Percentiles rank a stretch among this genome's conserved stretches.
phyloP scores from a whole-genome alignment of 768 basidiomycete genomes.

The Lyophyllum atratum region DNA sequence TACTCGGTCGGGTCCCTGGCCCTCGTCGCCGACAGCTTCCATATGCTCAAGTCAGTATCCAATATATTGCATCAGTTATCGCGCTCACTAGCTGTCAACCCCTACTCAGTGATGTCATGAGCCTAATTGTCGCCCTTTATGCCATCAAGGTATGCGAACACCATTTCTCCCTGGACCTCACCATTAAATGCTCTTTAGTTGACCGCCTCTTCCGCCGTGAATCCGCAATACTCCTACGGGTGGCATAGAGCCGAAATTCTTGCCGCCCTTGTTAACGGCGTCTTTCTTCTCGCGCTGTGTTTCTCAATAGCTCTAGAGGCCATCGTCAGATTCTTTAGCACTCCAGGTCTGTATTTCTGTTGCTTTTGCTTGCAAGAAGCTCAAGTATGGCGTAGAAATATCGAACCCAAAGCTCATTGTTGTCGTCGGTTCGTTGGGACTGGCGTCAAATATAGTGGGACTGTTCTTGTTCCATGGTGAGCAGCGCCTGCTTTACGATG shows the following conservation, averaged over 20 bases:
- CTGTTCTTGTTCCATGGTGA: slow-evolving; percentile 93
- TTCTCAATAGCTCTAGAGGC: slow-evolving; percentile 96
- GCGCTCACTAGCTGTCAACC: slow-evolving; percentile 8
- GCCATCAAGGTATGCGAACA: slow-evolving; percentile 70
- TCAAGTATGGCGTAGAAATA: slow-evolving; percentile 59
- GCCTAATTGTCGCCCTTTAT: slow-evolving; percentile 91
- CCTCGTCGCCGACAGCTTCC: slow-evolving; percentile 95
- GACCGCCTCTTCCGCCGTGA: slow-evolving; percentile 54
- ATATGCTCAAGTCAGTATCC: slow-evolving; percentile 90
- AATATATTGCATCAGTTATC: background rate
- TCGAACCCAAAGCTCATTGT: slow-evolving; percentile 87
- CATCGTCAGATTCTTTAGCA: slow-evolving; percentile 83
- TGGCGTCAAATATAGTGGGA: slow-evolving; percentile 91
- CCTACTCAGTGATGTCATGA: slow-evolving; percentile 86
- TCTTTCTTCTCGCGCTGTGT: slow-evolving; percentile 95
- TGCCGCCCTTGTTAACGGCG: slow-evolving; percentile 93
- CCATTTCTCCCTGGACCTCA: slow-evolving; percentile 1
- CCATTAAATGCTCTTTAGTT: slow-evolving; percentile 45
- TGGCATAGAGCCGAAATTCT: slow-evolving; percentile 98
- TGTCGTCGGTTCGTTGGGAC: slow-evolving; percentile 84
- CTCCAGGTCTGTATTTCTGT: slow-evolving; percentile 57
- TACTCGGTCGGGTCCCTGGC: slow-evolving; percentile 97
- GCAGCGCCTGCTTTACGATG: slow-evolving; percentile 17
- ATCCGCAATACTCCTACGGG: slow-evolving; percentile 92
- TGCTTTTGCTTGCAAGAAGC: slow-evolving; percentile 4